Conservation (phyloP, 352 stramenopile species). For the Globisporangium alternatum region DNA sequence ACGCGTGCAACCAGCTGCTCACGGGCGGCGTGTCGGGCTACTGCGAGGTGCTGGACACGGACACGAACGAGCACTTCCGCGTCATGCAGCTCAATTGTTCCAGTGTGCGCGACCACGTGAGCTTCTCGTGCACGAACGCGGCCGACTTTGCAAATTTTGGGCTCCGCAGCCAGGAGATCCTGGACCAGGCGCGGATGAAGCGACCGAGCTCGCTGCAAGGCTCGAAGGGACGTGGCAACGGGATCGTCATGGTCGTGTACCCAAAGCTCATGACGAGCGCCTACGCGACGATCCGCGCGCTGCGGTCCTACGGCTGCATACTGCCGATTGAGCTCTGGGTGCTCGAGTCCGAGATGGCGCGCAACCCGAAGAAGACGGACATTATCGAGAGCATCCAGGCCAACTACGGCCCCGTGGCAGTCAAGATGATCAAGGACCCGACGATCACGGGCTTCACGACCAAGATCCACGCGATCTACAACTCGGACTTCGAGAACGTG, state of each 20-base stretch:
- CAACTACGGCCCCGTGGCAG: constrained; percentile 32
- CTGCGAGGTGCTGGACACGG: constrained; percentile 56
- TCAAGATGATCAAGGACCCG: constrained; percentile 50
- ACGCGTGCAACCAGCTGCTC: constrained; percentile 44
- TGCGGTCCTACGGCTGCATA: constrained; percentile 47
- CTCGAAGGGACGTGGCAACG: constrained; percentile 32
- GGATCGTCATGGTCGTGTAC: constrained; percentile 73
- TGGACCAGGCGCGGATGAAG: constrained; percentile 22
- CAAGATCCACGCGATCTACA: constrained; percentile 68
- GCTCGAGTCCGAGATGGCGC: constrained; percentile 38
- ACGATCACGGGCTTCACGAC: constrained; percentile 48
- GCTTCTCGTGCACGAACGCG: constrained; percentile 54
- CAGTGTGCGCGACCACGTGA: constrained; percentile 44
- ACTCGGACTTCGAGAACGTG: constrained; percentile 65
- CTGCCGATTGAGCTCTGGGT: constrained; percentile 77
- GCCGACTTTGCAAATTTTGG: constrained; percentile 66
- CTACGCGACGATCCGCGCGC: constrained; percentile 52
- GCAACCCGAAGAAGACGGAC: constrained; percentile 23
- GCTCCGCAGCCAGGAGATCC: constrained; percentile 28
- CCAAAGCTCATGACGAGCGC: constrained; percentile 65
- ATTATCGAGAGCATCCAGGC: constrained; percentile 31
- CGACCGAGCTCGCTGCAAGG: constrained; percentile 22
- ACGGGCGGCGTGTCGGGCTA: constrained; percentile 47
- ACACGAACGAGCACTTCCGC: constrained; percentile 58
- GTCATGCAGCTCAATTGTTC: constrained; percentile 71